Evolutionary conservation across 2,329 filamentous ascomycete genomes (phyloP).

Genomic region (Hypoxylon sp.): DNA sequence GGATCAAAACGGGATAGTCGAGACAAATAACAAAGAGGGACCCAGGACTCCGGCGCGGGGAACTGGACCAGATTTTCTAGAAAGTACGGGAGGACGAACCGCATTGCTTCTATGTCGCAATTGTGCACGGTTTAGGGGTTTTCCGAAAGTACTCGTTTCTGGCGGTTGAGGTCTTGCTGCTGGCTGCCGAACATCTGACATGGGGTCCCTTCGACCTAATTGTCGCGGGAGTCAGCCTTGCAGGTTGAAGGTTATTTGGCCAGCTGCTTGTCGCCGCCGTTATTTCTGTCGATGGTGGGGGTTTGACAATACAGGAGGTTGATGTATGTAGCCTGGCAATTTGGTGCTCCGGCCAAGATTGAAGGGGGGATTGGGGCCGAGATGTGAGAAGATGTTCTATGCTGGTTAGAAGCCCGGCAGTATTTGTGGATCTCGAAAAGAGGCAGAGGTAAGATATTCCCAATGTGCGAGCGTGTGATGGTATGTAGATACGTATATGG

Average conservation of each 20-base stretch:
- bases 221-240: slow-evolving; percentile 48
- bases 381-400: slow-evolving; percentile 32
- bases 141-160: slow-evolving; percentile 33
- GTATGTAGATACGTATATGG: slow-evolving; percentile 25
- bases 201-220: slow-evolving; percentile 44
- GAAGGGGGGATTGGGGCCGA: slow-evolving; percentile 42
- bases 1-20: slow-evolving; percentile 32
- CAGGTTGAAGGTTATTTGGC: slow-evolving; percentile 32
- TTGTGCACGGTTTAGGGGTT: slow-evolving; percentile 36
- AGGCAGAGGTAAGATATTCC: slow-evolving; percentile 36
- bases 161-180: slow-evolving; percentile 40
- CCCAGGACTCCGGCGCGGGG: slow-evolving; percentile 30
- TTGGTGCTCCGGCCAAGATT: slow-evolving; percentile 40
- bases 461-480: slow-evolving; percentile 37
- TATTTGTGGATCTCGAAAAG: slow-evolving; percentile 45
- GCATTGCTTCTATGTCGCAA: slow-evolving; percentile 46
- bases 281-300: slow-evolving; percentile 43
- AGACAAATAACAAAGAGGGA: slow-evolving; percentile 47
- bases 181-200: slow-evolving; percentile 47
- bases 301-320: slow-evolving; percentile 39
- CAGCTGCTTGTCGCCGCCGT: slow-evolving; percentile 35
- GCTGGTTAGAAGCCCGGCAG: slow-evolving; percentile 37
- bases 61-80: slow-evolving; percentile 39
- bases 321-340: slow-evolving; percentile 30
- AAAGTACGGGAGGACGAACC: slow-evolving; percentile 45